Conservation (phyloP, 257 asterid species). For the Solanum tacnaense region DNA sequence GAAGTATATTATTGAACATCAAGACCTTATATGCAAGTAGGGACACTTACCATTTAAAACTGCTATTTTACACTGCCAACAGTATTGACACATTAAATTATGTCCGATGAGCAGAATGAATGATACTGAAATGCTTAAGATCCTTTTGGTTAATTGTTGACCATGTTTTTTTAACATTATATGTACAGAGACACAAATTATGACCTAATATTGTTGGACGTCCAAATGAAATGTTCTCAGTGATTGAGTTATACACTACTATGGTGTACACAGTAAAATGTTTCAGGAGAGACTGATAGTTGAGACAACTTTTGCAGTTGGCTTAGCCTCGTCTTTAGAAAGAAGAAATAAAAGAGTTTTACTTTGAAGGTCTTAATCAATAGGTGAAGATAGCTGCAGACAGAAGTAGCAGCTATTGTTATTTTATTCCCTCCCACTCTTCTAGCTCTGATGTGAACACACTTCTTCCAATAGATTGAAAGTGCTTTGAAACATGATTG, state of each 20-base stretch:
- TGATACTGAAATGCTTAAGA: background rate
- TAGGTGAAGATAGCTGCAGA: background rate
- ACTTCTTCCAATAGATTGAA: background rate
- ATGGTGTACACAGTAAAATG: background rate
- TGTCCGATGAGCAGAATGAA: background rate
- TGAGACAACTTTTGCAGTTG: background rate
- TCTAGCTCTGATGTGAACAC: background rate
- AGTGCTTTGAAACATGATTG: background rate
- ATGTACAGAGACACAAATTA: background rate
- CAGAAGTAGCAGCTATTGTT: background rate
- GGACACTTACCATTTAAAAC: constrained; percentile 6
- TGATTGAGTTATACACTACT: background rate
- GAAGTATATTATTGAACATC: constrained; percentile 90
- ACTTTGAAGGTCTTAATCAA: background rate
- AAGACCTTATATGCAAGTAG: constrained; percentile 97
- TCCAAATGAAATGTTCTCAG: background rate
- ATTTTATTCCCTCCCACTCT: background rate
- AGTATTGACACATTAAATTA: background rate
- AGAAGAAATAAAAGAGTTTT: background rate
- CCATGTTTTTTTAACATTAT: background rate
- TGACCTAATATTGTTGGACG: background rate
- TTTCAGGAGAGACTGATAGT: background rate
- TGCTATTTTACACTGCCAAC: background rate
- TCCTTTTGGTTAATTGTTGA: background rate
- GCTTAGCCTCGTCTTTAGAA: background rate